A percentile compares a stretch with the other conserved stretches of the same genome.
Conservation (phyloP, 2,329 filamentous ascomycete genomes). For the Aspergillus versicolor region DNA sequence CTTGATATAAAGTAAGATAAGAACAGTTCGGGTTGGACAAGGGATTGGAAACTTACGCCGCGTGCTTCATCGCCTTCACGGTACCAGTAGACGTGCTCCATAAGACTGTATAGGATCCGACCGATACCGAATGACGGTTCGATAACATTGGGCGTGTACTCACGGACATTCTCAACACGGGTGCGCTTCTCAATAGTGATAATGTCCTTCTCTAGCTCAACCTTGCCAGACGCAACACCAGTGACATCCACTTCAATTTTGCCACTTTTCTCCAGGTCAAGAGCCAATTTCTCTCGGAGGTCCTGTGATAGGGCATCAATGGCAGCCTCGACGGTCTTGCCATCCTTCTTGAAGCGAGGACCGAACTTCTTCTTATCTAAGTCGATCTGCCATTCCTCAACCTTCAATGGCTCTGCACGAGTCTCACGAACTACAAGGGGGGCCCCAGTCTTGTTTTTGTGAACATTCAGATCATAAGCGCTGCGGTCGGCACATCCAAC, state of each 20-base stretch:
- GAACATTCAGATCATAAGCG: slow-evolving; percentile 89
- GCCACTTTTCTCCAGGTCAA: slow-evolving; percentile 70
- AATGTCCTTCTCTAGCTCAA: slow-evolving; percentile 75
- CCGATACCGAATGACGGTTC: slow-evolving; percentile 98
- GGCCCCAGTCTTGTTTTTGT: slow-evolving; percentile 87
- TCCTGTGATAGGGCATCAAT: slow-evolving; percentile 76
- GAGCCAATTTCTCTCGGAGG: slow-evolving; percentile 73
- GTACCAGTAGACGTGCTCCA: slow-evolving; percentile 95
- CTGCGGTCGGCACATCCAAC: slow-evolving; percentile 95
- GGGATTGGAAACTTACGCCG: slow-evolving; percentile 62
- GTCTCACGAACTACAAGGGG: slow-evolving; percentile 82
- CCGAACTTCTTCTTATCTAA: slow-evolving; percentile 96
- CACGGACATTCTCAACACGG: slow-evolving; percentile 76
- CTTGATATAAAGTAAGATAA: slow-evolving; percentile 36
- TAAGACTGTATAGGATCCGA: slow-evolving; percentile 85
- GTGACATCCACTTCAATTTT: slow-evolving; percentile 76
- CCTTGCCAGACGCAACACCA: slow-evolving; percentile 66
- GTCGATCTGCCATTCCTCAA: slow-evolving; percentile 86
- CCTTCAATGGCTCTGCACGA: slow-evolving; percentile 70
- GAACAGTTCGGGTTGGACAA: not conserved
- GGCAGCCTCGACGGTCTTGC: slow-evolving; percentile 78
- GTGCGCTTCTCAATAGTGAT: slow-evolving; percentile 82
- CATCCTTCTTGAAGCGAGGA: slow-evolving; percentile 91
- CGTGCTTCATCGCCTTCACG: slow-evolving; percentile 80
- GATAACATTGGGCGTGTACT: slow-evolving; percentile 94